Evolutionary conservation across 2,329 filamentous ascomycete genomes (phyloP).

Genomic region (Phyllosticta citriasiana): DNA sequence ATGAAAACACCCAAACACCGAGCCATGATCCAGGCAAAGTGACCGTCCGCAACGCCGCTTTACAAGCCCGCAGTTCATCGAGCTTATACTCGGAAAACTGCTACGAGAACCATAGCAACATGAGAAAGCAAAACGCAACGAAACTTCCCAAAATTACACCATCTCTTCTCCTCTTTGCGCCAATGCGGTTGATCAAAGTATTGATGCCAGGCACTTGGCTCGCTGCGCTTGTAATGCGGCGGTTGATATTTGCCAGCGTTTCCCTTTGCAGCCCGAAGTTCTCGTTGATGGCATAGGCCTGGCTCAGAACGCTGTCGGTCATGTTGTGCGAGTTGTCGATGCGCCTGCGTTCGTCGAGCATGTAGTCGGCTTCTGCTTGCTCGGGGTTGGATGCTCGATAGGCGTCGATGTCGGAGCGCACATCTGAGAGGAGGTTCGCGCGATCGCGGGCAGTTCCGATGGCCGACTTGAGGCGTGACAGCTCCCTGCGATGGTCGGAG

Average conservation of each 20-base stretch:
- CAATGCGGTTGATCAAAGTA: slow-evolving; percentile 81
- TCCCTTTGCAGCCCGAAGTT: slow-evolving; percentile 81
- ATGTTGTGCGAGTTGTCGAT: slow-evolving; percentile 85
- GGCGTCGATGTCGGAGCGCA: slow-evolving; percentile 83
- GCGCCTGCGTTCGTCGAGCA: slow-evolving; percentile 78
- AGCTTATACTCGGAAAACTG: neutral
- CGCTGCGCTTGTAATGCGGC: slow-evolving; percentile 79
- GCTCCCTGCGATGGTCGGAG: slow-evolving; percentile 73
- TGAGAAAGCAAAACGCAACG: slow-evolving; percentile 81
- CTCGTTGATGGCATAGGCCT: slow-evolving; percentile 95
- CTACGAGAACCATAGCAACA: slow-evolving; percentile 55
- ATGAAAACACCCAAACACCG: neutral
- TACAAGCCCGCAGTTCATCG: neutral
- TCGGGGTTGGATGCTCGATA: slow-evolving; percentile 76
- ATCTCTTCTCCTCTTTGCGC: slow-evolving; percentile 87
- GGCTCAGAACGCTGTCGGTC: slow-evolving; percentile 81
- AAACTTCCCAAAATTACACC: slow-evolving; percentile 87
- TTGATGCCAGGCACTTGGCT: slow-evolving; percentile 91
- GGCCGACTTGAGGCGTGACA: slow-evolving; percentile 60
- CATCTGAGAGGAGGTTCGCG: slow-evolving; percentile 80
- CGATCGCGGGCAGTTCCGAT: slow-evolving; percentile 73
- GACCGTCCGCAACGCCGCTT: neutral
- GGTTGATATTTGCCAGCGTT: slow-evolving; percentile 77
- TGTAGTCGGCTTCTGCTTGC: slow-evolving; percentile 86
- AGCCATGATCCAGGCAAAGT: neutral